phyloP scores from a whole-genome alignment of 2,329 filamentous ascomycete species.

The Sarocladium strictum region DNA sequence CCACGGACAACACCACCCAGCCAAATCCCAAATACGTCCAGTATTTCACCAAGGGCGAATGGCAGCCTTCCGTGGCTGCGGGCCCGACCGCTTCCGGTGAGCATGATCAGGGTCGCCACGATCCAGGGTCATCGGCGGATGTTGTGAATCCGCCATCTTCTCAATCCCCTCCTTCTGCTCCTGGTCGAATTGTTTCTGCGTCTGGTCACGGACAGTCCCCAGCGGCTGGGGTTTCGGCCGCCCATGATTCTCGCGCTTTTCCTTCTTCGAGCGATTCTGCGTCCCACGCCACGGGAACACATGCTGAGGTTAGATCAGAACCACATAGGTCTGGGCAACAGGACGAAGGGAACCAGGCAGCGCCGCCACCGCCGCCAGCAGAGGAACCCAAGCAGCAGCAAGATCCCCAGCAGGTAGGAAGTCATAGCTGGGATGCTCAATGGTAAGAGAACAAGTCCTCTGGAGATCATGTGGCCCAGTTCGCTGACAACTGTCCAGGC shows the following conservation, averaged over 20 bases:
- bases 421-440: conserved; percentile 49
- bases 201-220: conserved; percentile 14
- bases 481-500: conserved; percentile 35
- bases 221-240: conserved; percentile 16
- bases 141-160: conserved; percentile 13
- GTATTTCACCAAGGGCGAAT: conserved; percentile 51
- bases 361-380: conserved; percentile 11
- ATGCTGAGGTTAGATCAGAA: conserved; percentile 42
- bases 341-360: conserved; percentile 1
- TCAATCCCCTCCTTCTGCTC: background rate
- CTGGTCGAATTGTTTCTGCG: background rate
- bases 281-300: conserved; percentile 36
- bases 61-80: conserved; percentile 28
- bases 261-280: conserved; percentile 25
- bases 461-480: too few species aligned
- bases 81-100: background rate
- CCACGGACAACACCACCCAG: background rate
- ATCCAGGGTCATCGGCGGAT: conserved; percentile 3
- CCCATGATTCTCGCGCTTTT: conserved; percentile 23
- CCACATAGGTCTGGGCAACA: conserved; percentile 16
- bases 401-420: conserved; percentile 17
- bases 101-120: conserved; percentile 8
- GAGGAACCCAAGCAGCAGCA: conserved; percentile 18
- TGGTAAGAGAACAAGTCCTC: conserved; percentile 29
- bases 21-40: conserved; percentile 35